Percentiles rank a stretch among this genome's conserved stretches.
Conservation (phyloP, 2,329 filamentous ascomycete genomes). For the Huntiella savannae region DNA sequence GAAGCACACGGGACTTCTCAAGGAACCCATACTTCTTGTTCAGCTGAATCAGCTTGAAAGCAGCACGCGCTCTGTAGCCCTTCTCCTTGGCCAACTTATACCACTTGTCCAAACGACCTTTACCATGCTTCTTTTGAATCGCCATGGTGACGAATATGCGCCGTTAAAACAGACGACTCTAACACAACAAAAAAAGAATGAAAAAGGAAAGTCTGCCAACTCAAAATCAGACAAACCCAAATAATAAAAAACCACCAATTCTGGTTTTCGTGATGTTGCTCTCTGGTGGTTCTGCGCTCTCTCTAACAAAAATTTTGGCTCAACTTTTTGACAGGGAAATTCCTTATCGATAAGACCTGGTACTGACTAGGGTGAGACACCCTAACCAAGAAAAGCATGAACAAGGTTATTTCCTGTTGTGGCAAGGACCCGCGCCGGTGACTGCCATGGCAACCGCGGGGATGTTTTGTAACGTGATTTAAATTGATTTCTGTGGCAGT, state of each 20-base stretch:
- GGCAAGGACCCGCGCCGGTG: no score
- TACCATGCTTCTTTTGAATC: conserved; percentile 97
- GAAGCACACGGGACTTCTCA: conserved; percentile 84
- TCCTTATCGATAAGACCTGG: conserved; percentile 9
- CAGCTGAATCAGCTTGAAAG: conserved; percentile 93
- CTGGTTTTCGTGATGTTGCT: no score
- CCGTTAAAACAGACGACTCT: neutral
- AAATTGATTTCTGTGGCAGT: neutral
- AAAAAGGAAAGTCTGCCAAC: neutral
- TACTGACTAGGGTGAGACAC: no score
- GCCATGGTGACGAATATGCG: conserved; percentile 42
- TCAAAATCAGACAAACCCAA: neutral
- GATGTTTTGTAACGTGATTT: neutral
- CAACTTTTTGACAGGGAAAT: neutral
- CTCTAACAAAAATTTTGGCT: neutral
- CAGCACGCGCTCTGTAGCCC: conserved; percentile 84
- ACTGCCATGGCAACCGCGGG: no score
- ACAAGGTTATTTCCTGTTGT: no score
- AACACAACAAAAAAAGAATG: neutral
- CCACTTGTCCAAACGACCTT: conserved; percentile 97
- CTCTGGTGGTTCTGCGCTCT: no score
- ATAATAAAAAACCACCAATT: no score
- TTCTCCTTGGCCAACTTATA: conserved; percentile 98
- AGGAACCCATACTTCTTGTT: conserved; percentile 99
- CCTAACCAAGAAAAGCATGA: no score